These are phyloP conservation scores for Daucus carota DNA, from an alignment of 129 eudicot species.

Conservation along the genomic window DNA sequence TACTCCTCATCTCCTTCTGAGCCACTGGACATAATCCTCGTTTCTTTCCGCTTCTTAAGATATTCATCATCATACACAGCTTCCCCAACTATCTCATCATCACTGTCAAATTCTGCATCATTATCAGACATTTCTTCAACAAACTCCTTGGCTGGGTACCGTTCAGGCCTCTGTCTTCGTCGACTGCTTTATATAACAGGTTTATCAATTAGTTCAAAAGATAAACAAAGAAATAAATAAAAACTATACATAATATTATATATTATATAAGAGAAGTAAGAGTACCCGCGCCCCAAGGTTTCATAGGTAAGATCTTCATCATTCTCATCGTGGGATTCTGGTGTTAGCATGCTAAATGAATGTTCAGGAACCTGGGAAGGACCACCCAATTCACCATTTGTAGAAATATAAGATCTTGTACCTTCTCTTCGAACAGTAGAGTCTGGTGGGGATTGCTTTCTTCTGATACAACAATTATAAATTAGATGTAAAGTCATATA, in stretches of 20 bases:
- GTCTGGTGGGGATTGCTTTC: slow-evolving; percentile 54
- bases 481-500: not conserved
- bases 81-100: slow-evolving; percentile 44
- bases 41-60: slow-evolving; percentile 45
- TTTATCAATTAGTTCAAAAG: slow-evolving; percentile 11
- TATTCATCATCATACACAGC: slow-evolving; percentile 91
- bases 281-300: slow-evolving; percentile 62
- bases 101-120: slow-evolving; percentile 34
- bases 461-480: slow-evolving; percentile 26
- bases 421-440: slow-evolving; percentile 47
- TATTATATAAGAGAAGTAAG: not conserved
- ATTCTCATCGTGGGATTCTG: slow-evolving; percentile 41
- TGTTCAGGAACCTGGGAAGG: slow-evolving; percentile 32
- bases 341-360: slow-evolving; percentile 45
- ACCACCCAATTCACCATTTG: slow-evolving; percentile 53
- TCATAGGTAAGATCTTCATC: slow-evolving; percentile 44
- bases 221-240: not conserved
- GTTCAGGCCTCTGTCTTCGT: slow-evolving; percentile 64
- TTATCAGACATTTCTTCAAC: slow-evolving; percentile 63
- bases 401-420: slow-evolving; percentile 32
- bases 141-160: slow-evolving; percentile 56
- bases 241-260: not conserved
- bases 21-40: slow-evolving; percentile 61
- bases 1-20: slow-evolving; percentile 95
- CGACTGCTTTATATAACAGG: slow-evolving; percentile 34